Evolutionary conservation across 2,329 filamentous ascomycete genomes (phyloP).

Genomic region (Xylaria sp.): DNA sequence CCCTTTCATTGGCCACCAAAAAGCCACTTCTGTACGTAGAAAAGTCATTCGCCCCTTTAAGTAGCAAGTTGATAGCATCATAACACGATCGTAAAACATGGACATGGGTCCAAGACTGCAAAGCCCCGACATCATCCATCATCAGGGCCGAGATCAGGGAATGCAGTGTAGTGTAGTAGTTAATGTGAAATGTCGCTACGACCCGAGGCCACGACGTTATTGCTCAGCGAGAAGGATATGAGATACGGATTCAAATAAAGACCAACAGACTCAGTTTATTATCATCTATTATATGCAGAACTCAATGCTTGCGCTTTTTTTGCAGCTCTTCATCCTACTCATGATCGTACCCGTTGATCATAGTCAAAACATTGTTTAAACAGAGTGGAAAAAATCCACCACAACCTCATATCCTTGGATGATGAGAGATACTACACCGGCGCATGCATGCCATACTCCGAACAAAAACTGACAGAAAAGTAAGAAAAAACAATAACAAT

Average conservation of each 20-base stretch:
- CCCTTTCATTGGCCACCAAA: too few species aligned
- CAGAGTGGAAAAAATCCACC: not conserved
- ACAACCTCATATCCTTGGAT: not conserved
- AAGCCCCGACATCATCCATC: too few species aligned
- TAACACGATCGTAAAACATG: constrained; percentile 1
- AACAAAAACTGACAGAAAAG: not conserved
- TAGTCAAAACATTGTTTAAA: constrained; percentile 1
- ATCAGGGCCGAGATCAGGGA: too few species aligned
- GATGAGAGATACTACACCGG: constrained; percentile 1
- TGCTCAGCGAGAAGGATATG: not conserved
- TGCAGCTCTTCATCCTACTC: not conserved
- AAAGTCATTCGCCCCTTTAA: constrained; percentile 4
- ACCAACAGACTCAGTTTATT: not conserved
- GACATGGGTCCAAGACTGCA: not conserved
- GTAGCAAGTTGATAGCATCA: constrained; percentile 9
- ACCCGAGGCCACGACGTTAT: constrained; percentile 34
- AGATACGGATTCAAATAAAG: not conserved
- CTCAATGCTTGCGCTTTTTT: not conserved
- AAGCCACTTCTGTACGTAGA: too few species aligned
- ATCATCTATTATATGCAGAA: constrained; percentile 5
- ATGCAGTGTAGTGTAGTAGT: too few species aligned
- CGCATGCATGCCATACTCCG: not conserved
- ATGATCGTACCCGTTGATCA: not conserved
- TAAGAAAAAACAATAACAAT: not conserved
- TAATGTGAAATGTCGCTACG: not conserved